phyloP scores from a whole-genome alignment of 169 alveolate species.

The Plasmodium knowlesi region DNA sequence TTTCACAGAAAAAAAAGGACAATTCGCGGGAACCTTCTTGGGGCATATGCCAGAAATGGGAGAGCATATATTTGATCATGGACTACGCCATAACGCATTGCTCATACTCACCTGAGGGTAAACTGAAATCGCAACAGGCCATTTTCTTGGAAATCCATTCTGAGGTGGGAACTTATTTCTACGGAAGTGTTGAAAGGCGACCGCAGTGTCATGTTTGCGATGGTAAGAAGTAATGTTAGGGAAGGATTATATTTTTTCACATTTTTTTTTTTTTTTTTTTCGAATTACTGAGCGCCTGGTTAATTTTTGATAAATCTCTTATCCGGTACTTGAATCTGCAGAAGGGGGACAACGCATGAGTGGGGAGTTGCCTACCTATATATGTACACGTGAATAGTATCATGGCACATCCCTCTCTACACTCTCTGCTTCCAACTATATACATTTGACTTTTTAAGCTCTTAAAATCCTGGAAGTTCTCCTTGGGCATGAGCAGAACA shows the following conservation, averaged over 20 bases:
- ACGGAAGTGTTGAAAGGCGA: background rate
- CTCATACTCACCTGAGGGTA: conserved; percentile 33
- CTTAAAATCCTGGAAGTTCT: conserved; percentile 49
- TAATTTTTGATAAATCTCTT: conserved; percentile 48
- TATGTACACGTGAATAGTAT: background rate
- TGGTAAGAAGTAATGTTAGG: background rate
- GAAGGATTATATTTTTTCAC: background rate
- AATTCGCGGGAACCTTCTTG: background rate
- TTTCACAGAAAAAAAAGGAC: conserved; percentile 2
- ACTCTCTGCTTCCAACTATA: background rate
- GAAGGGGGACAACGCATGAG: background rate
- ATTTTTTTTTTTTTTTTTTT: background rate
- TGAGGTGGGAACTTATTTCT: conserved; percentile 71
- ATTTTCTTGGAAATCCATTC: conserved; percentile 70
- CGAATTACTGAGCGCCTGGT: conserved; percentile 52
- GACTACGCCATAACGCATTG: background rate
- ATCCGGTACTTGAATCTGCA: conserved; percentile 48
- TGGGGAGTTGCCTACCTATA: background rate
- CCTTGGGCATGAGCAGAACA: conserved; percentile 59
- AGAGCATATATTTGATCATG: background rate
- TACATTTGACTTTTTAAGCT: conserved; percentile 54
- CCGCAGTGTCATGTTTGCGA: background rate
- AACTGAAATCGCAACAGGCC: conserved; percentile 58
- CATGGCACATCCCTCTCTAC: background rate
- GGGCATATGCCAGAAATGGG: background rate